Conservation (phyloP, 1,284 basidiomycete species). For the Porogramme epimiltina region DNA sequence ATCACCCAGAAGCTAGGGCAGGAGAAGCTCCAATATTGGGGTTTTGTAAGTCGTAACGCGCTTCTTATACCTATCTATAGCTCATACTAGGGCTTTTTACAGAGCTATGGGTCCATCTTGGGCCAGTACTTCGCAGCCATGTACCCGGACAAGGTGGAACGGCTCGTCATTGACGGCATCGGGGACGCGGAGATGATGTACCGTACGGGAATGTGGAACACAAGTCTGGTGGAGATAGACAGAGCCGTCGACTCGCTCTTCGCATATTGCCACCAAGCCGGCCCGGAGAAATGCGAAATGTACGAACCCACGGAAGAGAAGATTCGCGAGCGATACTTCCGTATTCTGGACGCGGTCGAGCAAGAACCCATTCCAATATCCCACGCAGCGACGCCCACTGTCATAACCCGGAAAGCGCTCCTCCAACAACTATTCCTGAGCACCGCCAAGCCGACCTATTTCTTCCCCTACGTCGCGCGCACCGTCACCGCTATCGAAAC, state of each 20-base stretch:
- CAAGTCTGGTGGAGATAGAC: slow-evolving; percentile 24
- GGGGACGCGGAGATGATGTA: slow-evolving; percentile 16
- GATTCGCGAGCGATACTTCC: slow-evolving; percentile 25
- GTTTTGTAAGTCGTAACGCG: slow-evolving; percentile 41
- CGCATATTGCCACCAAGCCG: slow-evolving; percentile 36
- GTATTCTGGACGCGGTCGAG: slow-evolving; percentile 30
- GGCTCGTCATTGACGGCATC: slow-evolving; percentile 35
- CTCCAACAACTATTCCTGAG: slow-evolving; percentile 31
- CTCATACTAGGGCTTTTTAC: neutral
- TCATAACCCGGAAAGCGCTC: slow-evolving; percentile 6
- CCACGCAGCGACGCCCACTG: slow-evolving; percentile 2
- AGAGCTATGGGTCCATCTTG: slow-evolving; percentile 47
- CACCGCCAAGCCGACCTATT: slow-evolving; percentile 36
- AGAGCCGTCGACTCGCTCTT: slow-evolving; percentile 34
- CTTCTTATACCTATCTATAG: neutral
- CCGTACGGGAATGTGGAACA: slow-evolving; percentile 14
- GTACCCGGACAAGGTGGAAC: slow-evolving; percentile 44
- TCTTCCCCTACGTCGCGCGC: slow-evolving; percentile 36
- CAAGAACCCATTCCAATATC: slow-evolving; percentile 28
- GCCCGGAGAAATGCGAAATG: slow-evolving; percentile 37
- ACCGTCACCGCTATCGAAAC: slow-evolving; percentile 38
- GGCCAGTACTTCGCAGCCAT: slow-evolving; percentile 46
- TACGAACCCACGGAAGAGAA: slow-evolving; percentile 32
- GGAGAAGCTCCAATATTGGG: slow-evolving; percentile 54
- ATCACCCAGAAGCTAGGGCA: slow-evolving; percentile 46